These are phyloP conservation scores for Lathyrus tuberosus DNA, from an alignment of 306 rosid genomes.

Conservation along the genomic window DNA sequence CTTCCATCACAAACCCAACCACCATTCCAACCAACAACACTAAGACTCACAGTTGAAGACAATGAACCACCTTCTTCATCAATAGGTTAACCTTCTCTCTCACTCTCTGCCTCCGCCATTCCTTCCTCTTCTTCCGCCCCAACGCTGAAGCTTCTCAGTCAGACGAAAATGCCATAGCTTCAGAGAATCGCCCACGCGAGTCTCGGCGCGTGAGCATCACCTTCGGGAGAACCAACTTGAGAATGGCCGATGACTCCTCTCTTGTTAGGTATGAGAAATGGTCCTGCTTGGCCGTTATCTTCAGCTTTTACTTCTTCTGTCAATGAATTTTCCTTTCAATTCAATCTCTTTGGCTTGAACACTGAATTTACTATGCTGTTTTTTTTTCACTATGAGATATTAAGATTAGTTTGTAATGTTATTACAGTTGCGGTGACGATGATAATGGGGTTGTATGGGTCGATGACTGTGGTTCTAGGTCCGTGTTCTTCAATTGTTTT, in stretches of 20 bases:
- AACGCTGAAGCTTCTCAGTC: constrained; percentile 42
- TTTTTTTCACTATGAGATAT: background rate
- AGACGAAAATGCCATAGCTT: constrained; percentile 29
- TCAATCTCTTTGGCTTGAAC: background rate
- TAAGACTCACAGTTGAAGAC: constrained; percentile 22
- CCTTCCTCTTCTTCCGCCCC: constrained; percentile 10
- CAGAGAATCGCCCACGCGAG: constrained; percentile 14
- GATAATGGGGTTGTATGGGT: constrained; percentile 77
- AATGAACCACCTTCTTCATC: too few relatives aligned
- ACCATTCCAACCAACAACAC: background rate
- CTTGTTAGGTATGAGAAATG: constrained; percentile 53
- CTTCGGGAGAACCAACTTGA: constrained; percentile 10
- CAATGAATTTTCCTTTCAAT: background rate
- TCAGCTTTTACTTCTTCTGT: constrained; percentile 83
- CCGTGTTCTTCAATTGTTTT: too few relatives aligned
- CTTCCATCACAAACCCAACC: background rate
- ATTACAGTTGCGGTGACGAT: constrained; percentile 68
- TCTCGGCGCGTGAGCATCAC: constrained; percentile 17
- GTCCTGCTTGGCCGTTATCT: too few relatives aligned
- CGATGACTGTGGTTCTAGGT: too few relatives aligned
- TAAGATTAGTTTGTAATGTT: constrained; percentile 31
- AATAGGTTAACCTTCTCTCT: constrained; percentile 6
- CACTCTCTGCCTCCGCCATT: background rate
- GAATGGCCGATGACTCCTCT: constrained; percentile 19
- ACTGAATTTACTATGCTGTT: background rate